Conservation (phyloP, 345 rosid species). For the Cardiospermum halicacabum region DNA sequence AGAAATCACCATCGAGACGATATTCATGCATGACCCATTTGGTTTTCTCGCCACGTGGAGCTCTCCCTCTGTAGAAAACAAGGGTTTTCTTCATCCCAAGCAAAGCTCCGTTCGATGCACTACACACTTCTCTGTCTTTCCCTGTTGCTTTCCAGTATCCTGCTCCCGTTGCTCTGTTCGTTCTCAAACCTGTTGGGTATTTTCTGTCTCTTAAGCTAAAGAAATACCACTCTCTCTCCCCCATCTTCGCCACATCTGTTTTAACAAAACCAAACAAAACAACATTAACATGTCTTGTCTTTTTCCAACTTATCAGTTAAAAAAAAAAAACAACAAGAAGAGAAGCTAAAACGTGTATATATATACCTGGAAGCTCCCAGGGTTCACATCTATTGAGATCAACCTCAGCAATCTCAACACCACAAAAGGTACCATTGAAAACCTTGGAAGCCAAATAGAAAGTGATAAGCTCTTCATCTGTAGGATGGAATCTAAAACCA, state of each 20-base stretch:
- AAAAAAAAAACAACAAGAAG: no score
- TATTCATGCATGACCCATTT: conserved; percentile 98
- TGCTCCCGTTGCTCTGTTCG: conserved; percentile 82
- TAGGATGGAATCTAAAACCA: conserved; percentile 93
- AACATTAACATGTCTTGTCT: background rate
- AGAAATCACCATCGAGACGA: conserved; percentile 75
- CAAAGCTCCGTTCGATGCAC: conserved; percentile 46
- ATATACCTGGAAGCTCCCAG: conserved; percentile 95
- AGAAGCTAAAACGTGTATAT: background rate
- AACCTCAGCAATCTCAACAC: conserved; percentile 73
- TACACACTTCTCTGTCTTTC: conserved; percentile 66
- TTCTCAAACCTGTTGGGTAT: conserved; percentile 84
- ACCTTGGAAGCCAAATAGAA: conserved; percentile 90
- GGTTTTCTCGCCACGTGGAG: conserved; percentile 87
- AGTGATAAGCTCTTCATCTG: conserved; percentile 90
- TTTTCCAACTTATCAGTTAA: no score
- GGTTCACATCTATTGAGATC: conserved; percentile 96
- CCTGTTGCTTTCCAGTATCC: conserved; percentile 98
- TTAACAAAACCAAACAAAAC: background rate
- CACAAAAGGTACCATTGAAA: conserved; percentile 63
- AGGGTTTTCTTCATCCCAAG: conserved; percentile 91
- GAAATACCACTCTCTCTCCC: conserved; percentile 92
- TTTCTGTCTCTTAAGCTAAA: conserved; percentile 86
- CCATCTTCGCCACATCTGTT: conserved; percentile 77
- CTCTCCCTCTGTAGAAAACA: conserved; percentile 83